phyloP scores from a whole-genome alignment of 2,329 filamentous ascomycete genomes.

The Aspergillus fischeri region DNA sequence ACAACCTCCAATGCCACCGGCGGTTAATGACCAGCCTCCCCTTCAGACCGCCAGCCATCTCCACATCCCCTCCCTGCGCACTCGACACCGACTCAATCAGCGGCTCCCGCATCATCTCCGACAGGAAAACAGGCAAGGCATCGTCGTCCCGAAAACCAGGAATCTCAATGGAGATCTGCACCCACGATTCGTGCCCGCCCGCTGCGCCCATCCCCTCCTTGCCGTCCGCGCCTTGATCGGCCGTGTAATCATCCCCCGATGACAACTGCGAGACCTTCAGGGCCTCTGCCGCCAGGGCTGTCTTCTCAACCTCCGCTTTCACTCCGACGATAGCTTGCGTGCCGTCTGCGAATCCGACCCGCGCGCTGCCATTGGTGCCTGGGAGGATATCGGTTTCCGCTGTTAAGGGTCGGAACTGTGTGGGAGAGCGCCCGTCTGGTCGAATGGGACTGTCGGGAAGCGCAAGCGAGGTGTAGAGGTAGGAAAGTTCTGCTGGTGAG shows the following conservation, averaged over 20 bases:
- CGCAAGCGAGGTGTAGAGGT: constrained; percentile 82
- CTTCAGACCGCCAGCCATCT: constrained; percentile 64
- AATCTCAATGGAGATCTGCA: constrained; percentile 88
- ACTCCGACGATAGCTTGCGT: constrained; percentile 94
- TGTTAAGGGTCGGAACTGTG: constrained; percentile 83
- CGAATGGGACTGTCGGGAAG: constrained; percentile 73
- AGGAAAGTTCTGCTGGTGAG: constrained; percentile 93
- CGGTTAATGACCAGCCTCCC: constrained; percentile 79
- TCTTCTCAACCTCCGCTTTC: constrained; percentile 89
- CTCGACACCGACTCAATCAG: constrained; percentile 68
- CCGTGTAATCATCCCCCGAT: constrained; percentile 19
- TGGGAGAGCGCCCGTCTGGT: constrained; percentile 75
- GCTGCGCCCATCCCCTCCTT: constrained; percentile 19
- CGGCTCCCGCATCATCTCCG: constrained; percentile 83
- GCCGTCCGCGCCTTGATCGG: constrained; percentile 21
- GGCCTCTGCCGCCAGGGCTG: constrained; percentile 38
- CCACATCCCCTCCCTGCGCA: constrained; percentile 69
- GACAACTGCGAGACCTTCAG: constrained; percentile 35
- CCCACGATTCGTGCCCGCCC: constrained; percentile 62
- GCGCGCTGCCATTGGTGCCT: constrained; percentile 83
- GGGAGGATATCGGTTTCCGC: constrained; percentile 90
- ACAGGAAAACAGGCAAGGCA: constrained; percentile 77
- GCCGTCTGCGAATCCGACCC: constrained; percentile 90
- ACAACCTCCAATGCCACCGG: constrained; percentile 94
- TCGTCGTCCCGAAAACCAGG: constrained; percentile 90